Percentiles rank a stretch among this genome's conserved stretches.
Conservation (phyloP, 352 stramenopile genomes). For the Pythium folliculosum region DNA sequence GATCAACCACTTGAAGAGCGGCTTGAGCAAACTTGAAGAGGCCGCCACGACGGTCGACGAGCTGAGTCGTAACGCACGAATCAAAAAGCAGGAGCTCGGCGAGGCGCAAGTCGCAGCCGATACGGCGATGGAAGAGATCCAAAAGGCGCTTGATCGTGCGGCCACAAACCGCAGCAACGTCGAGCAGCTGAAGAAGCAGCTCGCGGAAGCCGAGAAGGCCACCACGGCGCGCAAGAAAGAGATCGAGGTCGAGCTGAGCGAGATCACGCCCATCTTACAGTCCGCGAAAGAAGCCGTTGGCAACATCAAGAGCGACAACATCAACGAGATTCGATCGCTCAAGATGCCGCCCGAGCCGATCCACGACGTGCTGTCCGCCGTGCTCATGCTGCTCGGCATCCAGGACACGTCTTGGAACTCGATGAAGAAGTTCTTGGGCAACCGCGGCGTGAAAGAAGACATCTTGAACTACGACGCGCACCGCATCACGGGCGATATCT, state of each 20-base stretch:
- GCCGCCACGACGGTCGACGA: conserved; percentile 91
- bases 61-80: conserved; percentile 80
- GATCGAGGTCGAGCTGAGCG: conserved; percentile 92
- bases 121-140: conserved; percentile 95
- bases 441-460: conserved; percentile 95
- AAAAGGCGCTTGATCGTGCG: conserved; percentile 89
- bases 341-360: conserved; percentile 96
- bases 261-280: conserved; percentile 92
- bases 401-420: conserved; percentile 95
- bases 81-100: conserved; percentile 91
- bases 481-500: conserved; percentile 90
- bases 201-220: conserved; percentile 88
- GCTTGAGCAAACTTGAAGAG: conserved; percentile 91
- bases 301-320: conserved; percentile 95
- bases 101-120: conserved; percentile 89
- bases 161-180: conserved; percentile 90
- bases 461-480: conserved; percentile 96
- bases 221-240: conserved; percentile 89
- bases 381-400: conserved; percentile 95
- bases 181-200: conserved; percentile 90
- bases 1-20: conserved; percentile 88
- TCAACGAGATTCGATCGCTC: conserved; percentile 95
- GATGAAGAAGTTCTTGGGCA: conserved; percentile 97
- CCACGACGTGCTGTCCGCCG: conserved; percentile 92
- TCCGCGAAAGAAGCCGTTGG: conserved; percentile 90